Conservation (phyloP, 805 yeast genomes). For the Teunomyces aglyptinius region DNA sequence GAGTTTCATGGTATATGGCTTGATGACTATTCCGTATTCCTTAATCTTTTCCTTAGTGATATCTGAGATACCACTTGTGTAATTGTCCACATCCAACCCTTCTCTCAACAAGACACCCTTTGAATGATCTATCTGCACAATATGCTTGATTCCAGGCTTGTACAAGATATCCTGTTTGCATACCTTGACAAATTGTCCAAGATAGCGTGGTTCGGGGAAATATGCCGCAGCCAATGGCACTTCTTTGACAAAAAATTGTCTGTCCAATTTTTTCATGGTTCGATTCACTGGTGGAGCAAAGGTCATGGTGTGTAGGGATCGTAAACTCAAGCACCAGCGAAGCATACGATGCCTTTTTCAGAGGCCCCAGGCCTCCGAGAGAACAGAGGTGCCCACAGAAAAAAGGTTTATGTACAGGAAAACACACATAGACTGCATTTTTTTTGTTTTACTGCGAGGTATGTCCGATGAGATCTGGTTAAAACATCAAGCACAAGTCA, state of each 20-base stretch:
- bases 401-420: not conserved
- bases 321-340: not conserved
- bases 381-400: too few relatives aligned
- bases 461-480: not conserved
- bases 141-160: conserved; percentile 68
- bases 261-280: conserved; percentile 64
- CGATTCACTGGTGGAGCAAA: conserved; percentile 68
- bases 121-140: conserved; percentile 42
- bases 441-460: not conserved
- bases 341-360: not conserved
- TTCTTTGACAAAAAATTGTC: conserved; percentile 56
- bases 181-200: conserved; percentile 60
- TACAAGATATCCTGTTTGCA: conserved; percentile 62
- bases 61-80: conserved; percentile 36
- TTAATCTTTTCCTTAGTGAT: conserved; percentile 46
- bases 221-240: conserved; percentile 64
- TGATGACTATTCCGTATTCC: conserved; percentile 45
- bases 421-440: not conserved
- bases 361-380: too few relatives aligned
- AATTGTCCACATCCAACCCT: conserved; percentile 34
- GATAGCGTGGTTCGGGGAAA: conserved; percentile 62
- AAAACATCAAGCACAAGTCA: not conserved
- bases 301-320: conserved; percentile 7
- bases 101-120: conserved; percentile 61
- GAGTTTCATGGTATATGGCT: conserved; percentile 53